Conservation (phyloP, 1,284 basidiomycete genomes). For the Marasmius fiardii region DNA sequence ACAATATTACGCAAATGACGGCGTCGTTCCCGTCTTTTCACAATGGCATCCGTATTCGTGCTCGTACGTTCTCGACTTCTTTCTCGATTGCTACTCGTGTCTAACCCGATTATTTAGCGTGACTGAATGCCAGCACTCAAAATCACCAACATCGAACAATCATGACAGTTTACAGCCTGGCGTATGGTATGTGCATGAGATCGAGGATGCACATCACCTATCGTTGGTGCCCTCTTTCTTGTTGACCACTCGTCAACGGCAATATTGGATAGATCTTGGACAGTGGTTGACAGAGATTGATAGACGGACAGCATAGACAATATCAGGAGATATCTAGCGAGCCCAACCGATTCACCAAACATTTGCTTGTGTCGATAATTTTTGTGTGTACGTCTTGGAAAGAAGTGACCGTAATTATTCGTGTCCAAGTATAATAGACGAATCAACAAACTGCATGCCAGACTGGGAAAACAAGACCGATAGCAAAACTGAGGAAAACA, state of each 20-base stretch:
- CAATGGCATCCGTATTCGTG: slow-evolving; percentile 51
- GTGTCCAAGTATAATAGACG: too few relatives aligned
- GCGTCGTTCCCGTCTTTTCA: slow-evolving; percentile 49
- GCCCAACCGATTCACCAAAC: too few relatives aligned
- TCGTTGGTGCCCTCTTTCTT: slow-evolving; percentile 41
- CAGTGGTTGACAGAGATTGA: slow-evolving; percentile 35
- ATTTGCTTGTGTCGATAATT: too few relatives aligned
- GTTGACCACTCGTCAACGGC: slow-evolving; percentile 30
- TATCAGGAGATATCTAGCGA: not conserved
- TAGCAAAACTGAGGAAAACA: slow-evolving; percentile 11
- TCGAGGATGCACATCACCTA: slow-evolving; percentile 35
- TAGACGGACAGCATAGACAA: not conserved
- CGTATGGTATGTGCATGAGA: slow-evolving; percentile 38
- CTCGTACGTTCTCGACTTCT: slow-evolving; percentile 25
- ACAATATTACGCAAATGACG: slow-evolving; percentile 41
- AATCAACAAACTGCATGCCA: too few relatives aligned
- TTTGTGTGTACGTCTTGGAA: too few relatives aligned
- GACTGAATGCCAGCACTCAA: slow-evolving; percentile 18
- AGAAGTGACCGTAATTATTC: too few relatives aligned
- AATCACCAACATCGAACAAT: slow-evolving; percentile 5
- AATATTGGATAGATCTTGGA: slow-evolving; percentile 38
- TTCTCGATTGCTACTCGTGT: slow-evolving; percentile 2
- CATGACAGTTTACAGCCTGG: slow-evolving; percentile 27
- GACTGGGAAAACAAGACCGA: not conserved
- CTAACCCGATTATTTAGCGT: slow-evolving; percentile 8